Base-by-base conservation (phyloP, 352 stramenopile species). In the Globisporangium rhizosaccharum region DNA sequence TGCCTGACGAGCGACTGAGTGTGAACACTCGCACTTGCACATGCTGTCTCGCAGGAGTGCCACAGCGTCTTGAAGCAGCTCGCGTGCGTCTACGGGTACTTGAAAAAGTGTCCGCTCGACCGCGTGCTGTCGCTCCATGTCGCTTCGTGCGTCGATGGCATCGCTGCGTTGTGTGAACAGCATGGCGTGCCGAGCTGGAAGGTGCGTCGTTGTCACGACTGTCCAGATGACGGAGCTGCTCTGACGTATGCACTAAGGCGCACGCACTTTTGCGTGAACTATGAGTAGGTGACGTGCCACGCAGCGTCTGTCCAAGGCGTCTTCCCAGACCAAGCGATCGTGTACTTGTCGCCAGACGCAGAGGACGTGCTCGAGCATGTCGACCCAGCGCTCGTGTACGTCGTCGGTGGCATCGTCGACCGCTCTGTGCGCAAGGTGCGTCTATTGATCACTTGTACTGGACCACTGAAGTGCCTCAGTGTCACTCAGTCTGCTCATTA, bases 301-400 rank as follows among this genome's bases (percentile, higher is more conserved):
- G 59, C 77, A 26, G 64, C 71, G 46, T 56, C 79, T 0, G 52
- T 96, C 6, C 62, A 90, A 9, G 37, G 75, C 1, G 47, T 90
- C 18, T 92, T 90, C 41, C 15, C 51, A 4, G 26, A 56, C n/a
- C 26, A 76, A 8, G 50, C 87, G 39, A 59, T 96, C 36, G 61
- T 97, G 9, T 94, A 95, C 52, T 57, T 97, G 18, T 94, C 85
- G 0, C 87, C 88, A 5, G 88, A 97, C 56, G 83, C 85, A n/a
- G 61, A 77, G 0, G 74, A 89, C 23, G 68, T 89, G 6, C 73
- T 97, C 0, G 45, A 67, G 1, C 47, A 65, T 4, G 39, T 97
- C 6, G 68, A 92, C 55, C 63, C 69, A 20, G 41, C 53, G 17
- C 65, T 51, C 9, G 72, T 90, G 10, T 95, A 96, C 62, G 73